Evolutionary conservation across 1,284 basidiomycete genomes (phyloP), one percentile per base, ranked within the genome.

Genomic region (Xerocomus minutiporus): DNA sequence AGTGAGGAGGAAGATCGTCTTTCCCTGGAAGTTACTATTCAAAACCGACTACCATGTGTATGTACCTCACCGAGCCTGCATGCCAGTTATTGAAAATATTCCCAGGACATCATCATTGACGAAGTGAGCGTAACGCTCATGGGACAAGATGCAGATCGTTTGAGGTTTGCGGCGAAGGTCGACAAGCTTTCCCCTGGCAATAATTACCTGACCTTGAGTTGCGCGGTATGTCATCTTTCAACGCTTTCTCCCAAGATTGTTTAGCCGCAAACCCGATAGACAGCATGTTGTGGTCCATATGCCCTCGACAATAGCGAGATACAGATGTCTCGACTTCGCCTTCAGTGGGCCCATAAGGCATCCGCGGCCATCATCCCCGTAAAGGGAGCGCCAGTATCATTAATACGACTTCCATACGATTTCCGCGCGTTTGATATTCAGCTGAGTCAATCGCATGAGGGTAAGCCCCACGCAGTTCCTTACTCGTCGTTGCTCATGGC

Each of bases 31-130:
- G 76, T 84, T 6, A 71, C 71, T 2, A 68, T 92, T 29, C 68
- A 70, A 36, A 93, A 91, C 63, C 68, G 71, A 43, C 65, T 94
- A 23, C 88, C 89, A 49, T 90, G 87, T 59, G 91, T 92, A 69
- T 66, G 55, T 46, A 40, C 42, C 31, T 53, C 40, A 31, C 44
- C 11, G 15, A 47, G 17, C 40, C 8, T 50, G 51, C 38, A 32
- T 43, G 34, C 56, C 46, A 46, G 46, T 50, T 41, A 45, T 55
- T 61, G 39, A 59, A 31, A n/a, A 32, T 44, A 12, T 42, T 57
- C 28, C 5, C 52, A 81, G 85, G 65, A 71, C 8, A 46, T 88
- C 13, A 67, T 75, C 4, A 65, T 77, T 17, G 78, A 81, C 49
- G 75, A 80, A 65, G 67, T 87, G 29, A 70, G 62, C 62, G 66